Conservation (phyloP, 495 filamentous ascomycete genomes). For the Sporormia fimetaria region DNA sequence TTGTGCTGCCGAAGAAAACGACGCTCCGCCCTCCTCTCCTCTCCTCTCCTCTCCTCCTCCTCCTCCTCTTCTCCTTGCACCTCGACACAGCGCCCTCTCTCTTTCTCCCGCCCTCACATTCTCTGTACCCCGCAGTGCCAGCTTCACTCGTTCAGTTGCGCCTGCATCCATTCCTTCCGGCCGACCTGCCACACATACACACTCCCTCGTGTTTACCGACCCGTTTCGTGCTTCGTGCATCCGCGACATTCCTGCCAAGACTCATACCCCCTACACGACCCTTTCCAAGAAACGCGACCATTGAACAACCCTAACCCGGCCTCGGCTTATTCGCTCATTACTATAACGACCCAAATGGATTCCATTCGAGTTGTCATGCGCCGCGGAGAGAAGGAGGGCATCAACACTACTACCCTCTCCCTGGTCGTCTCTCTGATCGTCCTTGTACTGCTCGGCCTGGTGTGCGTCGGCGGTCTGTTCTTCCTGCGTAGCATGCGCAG, state of each 20-base stretch:
- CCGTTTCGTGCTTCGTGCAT: conserved; percentile 10
- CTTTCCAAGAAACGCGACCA: not conserved
- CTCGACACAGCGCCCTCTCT: conserved; percentile 13
- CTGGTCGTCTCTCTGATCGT: conserved; percentile 71
- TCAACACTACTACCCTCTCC: conserved; percentile 50
- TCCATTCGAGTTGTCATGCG: conserved; percentile 30
- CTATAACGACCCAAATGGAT: conserved; percentile 17
- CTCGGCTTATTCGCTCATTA: conserved; percentile 13
- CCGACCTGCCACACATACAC: conserved; percentile 6
- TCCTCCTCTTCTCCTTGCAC: conserved; percentile 37
- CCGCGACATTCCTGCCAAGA: conserved; percentile 19
- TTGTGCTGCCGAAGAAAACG: no score
- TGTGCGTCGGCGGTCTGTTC: conserved; percentile 54
- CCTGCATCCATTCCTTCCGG: conserved; percentile 45
- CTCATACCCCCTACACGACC: not conserved
- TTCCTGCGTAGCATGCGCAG: conserved; percentile 57
- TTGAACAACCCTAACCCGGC: conserved; percentile 7
- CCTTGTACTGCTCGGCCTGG: conserved; percentile 56
- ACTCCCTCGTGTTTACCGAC: not conserved
- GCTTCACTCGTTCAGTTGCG: conserved; percentile 81
- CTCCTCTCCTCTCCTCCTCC: conserved; percentile 2
- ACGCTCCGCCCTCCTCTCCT: conserved; percentile 25
- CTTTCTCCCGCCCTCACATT: conserved; percentile 13
- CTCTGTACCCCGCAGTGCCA: conserved; percentile 42
- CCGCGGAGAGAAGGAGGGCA: conserved; percentile 31